Evolutionary conservation across 2,329 filamentous ascomycete species (phyloP).

Genomic region (Aspergillus sp.): DNA sequence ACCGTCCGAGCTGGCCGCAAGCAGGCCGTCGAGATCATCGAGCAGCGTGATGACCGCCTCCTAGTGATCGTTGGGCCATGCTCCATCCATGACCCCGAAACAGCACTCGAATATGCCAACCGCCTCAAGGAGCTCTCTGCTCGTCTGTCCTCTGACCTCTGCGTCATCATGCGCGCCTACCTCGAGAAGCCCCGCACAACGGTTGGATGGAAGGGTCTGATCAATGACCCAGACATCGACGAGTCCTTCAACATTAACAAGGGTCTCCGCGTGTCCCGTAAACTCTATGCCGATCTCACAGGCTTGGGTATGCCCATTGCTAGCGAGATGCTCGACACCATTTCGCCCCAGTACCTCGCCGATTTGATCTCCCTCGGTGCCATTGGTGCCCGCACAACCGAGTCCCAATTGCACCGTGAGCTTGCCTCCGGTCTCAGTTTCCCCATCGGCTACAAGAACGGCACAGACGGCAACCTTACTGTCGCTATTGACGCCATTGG

Average conservation of each 20-base stretch:
- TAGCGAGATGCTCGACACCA: slow-evolving; percentile 97
- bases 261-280: slow-evolving; percentile 84
- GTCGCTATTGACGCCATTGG: slow-evolving; percentile 97
- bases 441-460: slow-evolving; percentile 99
- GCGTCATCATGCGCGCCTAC: slow-evolving; percentile 97
- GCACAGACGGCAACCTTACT: slow-evolving; percentile 85
- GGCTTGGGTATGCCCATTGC: slow-evolving; percentile 88
- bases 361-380: slow-evolving; percentile 94
- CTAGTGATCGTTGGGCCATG: slow-evolving; percentile 94
- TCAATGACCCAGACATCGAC: slow-evolving; percentile 98
- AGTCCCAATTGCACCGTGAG: slow-evolving; percentile 94
- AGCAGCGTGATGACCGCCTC: slow-evolving; percentile 75
- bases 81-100: slow-evolving; percentile 91
- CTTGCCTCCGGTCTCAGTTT: slow-evolving; percentile 92
- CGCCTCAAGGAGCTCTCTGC: slow-evolving; percentile 74
- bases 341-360: slow-evolving; percentile 95
- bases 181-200: slow-evolving; percentile 98
- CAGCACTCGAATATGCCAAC: slow-evolving; percentile 83
- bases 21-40: slow-evolving; percentile 71
- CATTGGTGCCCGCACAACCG: slow-evolving; percentile 92
- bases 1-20: slow-evolving; percentile 46
- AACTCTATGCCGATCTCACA: slow-evolving; percentile 91
- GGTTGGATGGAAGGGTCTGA: slow-evolving; percentile 97
- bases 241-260: slow-evolving; percentile 99
- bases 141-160: slow-evolving; percentile 78